A percentile compares a stretch with the other conserved stretches of the same genome.
These are phyloP conservation scores for Scalesia atractyloides DNA, from an alignment of 129 eudicot species.

Conservation along the genomic window DNA sequence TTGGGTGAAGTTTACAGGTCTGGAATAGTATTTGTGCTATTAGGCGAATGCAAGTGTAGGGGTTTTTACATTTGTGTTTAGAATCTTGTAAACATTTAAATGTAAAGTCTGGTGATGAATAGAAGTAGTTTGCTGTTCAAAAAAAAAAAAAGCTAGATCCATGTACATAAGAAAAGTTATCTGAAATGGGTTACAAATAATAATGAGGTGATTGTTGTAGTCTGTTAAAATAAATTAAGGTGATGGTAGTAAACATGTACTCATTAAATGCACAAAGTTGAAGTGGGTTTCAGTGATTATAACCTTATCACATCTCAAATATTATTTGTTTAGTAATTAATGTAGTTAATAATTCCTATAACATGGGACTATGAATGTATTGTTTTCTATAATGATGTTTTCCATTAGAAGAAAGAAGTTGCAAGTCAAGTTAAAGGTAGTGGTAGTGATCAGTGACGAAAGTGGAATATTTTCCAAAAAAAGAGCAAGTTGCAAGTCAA, in stretches of 20 bases:
- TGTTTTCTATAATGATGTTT: constrained; percentile 15
- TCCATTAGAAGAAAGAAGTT: constrained; percentile 22
- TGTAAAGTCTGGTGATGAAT: too few relatives aligned
- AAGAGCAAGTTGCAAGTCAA: too few relatives aligned
- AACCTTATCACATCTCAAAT: neutral
- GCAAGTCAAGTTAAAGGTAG: too few relatives aligned
- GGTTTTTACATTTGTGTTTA: too few relatives aligned
- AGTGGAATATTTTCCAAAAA: neutral
- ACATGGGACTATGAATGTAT: constrained; percentile 13
- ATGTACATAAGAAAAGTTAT: neutral
- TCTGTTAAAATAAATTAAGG: neutral
- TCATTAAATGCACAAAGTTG: constrained; percentile 26
- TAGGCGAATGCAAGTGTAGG: too few relatives aligned
- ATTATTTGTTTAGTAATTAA: neutral
- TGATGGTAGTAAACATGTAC: constrained; percentile 31
- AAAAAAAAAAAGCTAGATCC: too few relatives aligned
- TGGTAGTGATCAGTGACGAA: constrained; percentile 5
- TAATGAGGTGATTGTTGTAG: too few relatives aligned
- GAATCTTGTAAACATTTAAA: too few relatives aligned
- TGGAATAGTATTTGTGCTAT: too few relatives aligned
- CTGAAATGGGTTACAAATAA: neutral
- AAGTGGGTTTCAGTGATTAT: constrained; percentile 22
- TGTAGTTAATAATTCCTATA: neutral
- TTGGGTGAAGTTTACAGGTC: too few relatives aligned
- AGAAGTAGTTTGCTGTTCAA: too few relatives aligned